Conservation (phyloP, 441 rosid genomes). For the Syzygium malaccense region DNA sequence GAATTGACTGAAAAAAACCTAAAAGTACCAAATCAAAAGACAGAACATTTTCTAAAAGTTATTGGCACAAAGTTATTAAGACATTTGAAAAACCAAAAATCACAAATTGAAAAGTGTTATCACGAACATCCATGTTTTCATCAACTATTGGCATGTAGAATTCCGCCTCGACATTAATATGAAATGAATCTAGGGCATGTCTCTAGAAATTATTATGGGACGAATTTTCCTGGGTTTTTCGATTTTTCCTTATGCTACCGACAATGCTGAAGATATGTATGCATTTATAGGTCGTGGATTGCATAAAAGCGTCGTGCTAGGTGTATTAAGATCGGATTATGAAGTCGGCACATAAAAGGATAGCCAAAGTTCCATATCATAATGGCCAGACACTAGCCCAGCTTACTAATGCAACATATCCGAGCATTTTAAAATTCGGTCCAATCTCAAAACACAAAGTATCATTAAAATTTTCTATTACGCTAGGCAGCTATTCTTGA, state of each 20-base stretch:
- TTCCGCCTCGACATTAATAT: neutral
- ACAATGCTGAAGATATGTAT: neutral
- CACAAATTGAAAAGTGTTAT: neutral
- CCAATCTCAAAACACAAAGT: neutral
- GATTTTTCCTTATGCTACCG: too few relatives aligned
- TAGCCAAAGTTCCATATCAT: neutral
- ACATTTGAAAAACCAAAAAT: too few relatives aligned
- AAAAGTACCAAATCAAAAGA: neutral
- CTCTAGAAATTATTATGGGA: too few relatives aligned
- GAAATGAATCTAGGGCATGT: too few relatives aligned
- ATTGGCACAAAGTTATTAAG: neutral
- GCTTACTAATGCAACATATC: neutral
- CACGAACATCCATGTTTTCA: neutral
- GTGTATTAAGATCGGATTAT: neutral
- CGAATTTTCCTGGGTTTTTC: too few relatives aligned
- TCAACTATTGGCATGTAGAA: fast-evolving
- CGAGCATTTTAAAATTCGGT: neutral
- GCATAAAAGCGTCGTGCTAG: neutral
- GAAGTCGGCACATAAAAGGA: neutral
- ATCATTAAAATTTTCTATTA: neutral
- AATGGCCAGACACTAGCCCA: neutral
- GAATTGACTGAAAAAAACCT: neutral
- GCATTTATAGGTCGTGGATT: neutral
- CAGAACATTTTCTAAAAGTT: neutral
- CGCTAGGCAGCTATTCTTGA: neutral